These are phyloP conservation scores for Leucocoprinus leucothites DNA, from an alignment of 768 basidiomycete genomes.

Conservation along the genomic window DNA sequence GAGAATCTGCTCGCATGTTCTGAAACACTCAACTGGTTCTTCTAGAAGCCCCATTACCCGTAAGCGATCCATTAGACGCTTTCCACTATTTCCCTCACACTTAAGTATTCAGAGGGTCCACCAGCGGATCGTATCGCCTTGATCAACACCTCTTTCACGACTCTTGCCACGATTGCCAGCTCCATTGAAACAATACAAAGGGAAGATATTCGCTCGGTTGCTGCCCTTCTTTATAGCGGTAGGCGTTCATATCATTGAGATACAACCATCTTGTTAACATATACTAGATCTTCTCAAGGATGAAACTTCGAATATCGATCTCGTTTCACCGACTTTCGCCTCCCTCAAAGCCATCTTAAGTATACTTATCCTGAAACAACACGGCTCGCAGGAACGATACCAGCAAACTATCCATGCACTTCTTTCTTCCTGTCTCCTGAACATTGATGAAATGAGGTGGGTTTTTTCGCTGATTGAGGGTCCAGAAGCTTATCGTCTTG, in stretches of 20 bases:
- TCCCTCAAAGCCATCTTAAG: slow-evolving; percentile 75
- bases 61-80: slow-evolving; percentile 24
- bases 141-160: slow-evolving; percentile 59
- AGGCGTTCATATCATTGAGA: slow-evolving; percentile 15
- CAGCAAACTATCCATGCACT: slow-evolving; percentile 70
- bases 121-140: slow-evolving; percentile 57
- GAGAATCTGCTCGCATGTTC: slow-evolving; percentile 76
- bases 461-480: slow-evolving; percentile 18
- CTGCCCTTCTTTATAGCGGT: slow-evolving; percentile 80
- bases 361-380: slow-evolving; percentile 36
- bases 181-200: slow-evolving; percentile 51
- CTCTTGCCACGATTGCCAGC: slow-evolving; percentile 57
- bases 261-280: background rate
- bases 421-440: slow-evolving; percentile 79
- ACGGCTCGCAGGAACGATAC: slow-evolving; percentile 49
- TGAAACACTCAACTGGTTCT: slow-evolving; percentile 68
- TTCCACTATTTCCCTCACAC: background rate
- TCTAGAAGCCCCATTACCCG: slow-evolving; percentile 50
- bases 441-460: slow-evolving; percentile 91
- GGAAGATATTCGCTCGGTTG: slow-evolving; percentile 79
- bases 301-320: slow-evolving; percentile 75
- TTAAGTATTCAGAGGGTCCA: slow-evolving; percentile 42
- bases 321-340: slow-evolving; percentile 78
- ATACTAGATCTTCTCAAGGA: slow-evolving; percentile 75
- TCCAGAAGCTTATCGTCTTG: background rate